phyloP scores from a whole-genome alignment of 2,329 filamentous ascomycete species.

The Leptographium procerum region DNA sequence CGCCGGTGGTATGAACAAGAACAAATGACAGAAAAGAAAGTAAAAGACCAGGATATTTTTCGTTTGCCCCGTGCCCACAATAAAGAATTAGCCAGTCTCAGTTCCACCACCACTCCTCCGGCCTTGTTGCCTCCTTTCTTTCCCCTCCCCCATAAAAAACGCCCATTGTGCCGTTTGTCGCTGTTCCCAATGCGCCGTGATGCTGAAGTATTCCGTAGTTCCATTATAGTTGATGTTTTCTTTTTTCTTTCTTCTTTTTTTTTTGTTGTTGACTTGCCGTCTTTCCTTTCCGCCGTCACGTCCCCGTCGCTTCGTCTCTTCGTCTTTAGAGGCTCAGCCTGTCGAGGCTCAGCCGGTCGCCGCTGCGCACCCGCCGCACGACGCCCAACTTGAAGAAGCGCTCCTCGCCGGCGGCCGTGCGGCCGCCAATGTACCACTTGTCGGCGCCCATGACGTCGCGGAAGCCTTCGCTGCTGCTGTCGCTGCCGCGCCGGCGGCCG shows the following conservation, averaged over 20 bases:
- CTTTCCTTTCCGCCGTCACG: not conserved
- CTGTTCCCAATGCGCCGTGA: not conserved
- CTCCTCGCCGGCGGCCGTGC: conserved; percentile 67
- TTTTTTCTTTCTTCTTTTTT: not conserved
- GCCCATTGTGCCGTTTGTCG: not conserved
- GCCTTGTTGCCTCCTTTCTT: not conserved
- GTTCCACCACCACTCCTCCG: not conserved
- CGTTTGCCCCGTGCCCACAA: not conserved
- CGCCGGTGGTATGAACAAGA: not conserved
- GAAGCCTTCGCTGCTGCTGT: conserved; percentile 67
- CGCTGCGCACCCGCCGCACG: conserved; percentile 59
- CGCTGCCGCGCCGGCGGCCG: conserved; percentile 53
- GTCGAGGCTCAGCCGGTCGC: conserved; percentile 64
- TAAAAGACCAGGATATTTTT: not conserved
- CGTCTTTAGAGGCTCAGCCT: conserved; percentile 55
- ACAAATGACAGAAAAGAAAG: not conserved
- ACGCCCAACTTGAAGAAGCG: conserved; percentile 73
- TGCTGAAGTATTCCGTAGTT: not conserved
- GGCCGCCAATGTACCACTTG: conserved; percentile 72
- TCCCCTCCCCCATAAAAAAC: not conserved
- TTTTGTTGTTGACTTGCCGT: not conserved
- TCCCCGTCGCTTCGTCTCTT: not conserved
- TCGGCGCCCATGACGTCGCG: conserved; percentile 60
- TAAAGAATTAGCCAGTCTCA: not conserved
- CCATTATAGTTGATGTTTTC: not conserved